Evolutionary conservation across 164 flowering plant species (phyloP).

Genomic region (Vitis labrusca): DNA sequence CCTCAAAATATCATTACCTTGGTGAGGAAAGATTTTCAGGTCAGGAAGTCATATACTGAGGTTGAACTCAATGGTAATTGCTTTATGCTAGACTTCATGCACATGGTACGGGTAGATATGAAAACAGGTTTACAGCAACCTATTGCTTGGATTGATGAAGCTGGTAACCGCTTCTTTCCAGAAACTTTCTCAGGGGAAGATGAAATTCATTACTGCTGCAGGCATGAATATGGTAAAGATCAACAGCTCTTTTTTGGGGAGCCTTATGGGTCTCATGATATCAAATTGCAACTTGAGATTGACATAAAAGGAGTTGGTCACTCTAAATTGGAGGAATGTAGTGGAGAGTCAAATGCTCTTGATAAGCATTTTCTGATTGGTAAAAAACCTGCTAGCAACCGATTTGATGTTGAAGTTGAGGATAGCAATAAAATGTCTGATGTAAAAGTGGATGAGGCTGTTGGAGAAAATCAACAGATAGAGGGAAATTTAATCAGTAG

Average conservation of each 20-base stretch:
- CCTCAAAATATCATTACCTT: constrained; percentile 38
- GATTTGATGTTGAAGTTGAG: constrained; percentile 27
- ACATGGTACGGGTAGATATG: constrained; percentile 63
- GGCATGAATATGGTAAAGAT: constrained; percentile 18
- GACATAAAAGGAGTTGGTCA: constrained; percentile 45
- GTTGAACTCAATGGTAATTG: constrained; percentile 45
- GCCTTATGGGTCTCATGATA: constrained; percentile 40
- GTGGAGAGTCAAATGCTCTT: constrained; percentile 55
- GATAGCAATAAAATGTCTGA: constrained; percentile 20
- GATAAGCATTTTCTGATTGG: constrained; percentile 36
- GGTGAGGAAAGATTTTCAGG: constrained; percentile 48
- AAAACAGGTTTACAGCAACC: constrained; percentile 55
- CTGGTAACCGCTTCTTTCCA: constrained; percentile 77
- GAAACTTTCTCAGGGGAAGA: constrained; percentile 38
- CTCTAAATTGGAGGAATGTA: constrained; percentile 43
- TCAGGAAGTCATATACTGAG: constrained; percentile 54
- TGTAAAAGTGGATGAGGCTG: constrained; percentile 28
- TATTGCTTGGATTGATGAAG: constrained; percentile 91
- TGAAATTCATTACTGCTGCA: constrained; percentile 21
- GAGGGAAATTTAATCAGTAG: constrained; percentile 5
- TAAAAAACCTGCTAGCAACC: constrained; percentile 23
- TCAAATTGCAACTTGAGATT: constrained; percentile 73
- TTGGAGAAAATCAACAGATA: constrained; percentile 26
- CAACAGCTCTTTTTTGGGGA: constrained; percentile 21
- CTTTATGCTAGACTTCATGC: constrained; percentile 62